Conservation (phyloP, 495 filamentous ascomycete species). For the Aspergillus bertholletiae region DNA sequence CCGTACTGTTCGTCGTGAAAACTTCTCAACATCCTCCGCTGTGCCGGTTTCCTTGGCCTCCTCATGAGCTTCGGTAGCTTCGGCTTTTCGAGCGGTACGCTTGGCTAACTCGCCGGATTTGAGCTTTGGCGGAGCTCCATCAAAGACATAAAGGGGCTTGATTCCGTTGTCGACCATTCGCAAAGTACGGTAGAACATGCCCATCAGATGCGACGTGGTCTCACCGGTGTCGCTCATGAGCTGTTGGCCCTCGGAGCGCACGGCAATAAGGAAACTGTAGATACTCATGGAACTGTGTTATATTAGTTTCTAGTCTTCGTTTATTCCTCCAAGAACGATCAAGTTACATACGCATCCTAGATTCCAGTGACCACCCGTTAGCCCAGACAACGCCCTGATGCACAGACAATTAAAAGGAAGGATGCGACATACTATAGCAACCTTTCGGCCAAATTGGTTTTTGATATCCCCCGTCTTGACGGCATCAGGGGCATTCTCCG, state of each 20-base stretch:
- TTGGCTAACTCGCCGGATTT: conserved; percentile 96
- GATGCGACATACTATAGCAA: conserved; percentile 74
- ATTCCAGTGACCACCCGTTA: conserved; percentile 3
- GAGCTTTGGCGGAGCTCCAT: conserved; percentile 92
- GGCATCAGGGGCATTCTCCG: conserved; percentile 89
- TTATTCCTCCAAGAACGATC: conserved; percentile 1
- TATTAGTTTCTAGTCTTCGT: conserved; percentile 13
- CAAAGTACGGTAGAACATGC: conserved; percentile 98
- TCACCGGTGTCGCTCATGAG: conserved; percentile 90
- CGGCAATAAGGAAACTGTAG: conserved; percentile 96
- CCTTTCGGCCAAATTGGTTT: conserved; percentile 94
- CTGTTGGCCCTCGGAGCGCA: conserved; percentile 93
- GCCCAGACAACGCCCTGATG: neutral
- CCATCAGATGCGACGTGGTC: conserved; percentile 97
- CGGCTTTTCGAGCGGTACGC: conserved; percentile 84
- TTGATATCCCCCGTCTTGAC: conserved; percentile 97
- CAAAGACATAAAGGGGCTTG: conserved; percentile 97
- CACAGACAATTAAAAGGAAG: neutral
- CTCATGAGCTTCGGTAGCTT: conserved; percentile 82
- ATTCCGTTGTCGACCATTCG: conserved; percentile 98
- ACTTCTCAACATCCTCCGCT: conserved; percentile 96
- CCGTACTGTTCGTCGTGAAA: conserved; percentile 87
- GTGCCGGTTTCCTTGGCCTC: conserved; percentile 98
- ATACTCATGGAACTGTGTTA: conserved; percentile 87
- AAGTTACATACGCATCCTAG: conserved; percentile 76